A percentile compares a stretch with the other conserved stretches of the same genome.
Evolutionary conservation across 1,284 basidiomycete species (phyloP).

Genomic region (Sanghuangporus sanghuang): DNA sequence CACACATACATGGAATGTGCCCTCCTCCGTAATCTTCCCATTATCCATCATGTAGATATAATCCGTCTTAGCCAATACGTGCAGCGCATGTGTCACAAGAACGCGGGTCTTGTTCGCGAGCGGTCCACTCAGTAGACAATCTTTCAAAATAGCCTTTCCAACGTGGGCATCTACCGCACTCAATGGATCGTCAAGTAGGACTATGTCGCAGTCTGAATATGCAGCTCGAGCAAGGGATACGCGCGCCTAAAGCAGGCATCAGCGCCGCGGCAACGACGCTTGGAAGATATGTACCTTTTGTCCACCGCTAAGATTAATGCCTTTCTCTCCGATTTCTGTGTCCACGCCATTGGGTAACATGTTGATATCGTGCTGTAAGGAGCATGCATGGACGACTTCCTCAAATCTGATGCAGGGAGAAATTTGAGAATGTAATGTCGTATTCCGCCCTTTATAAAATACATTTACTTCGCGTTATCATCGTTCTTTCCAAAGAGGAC

Average conservation of each 20-base stretch:
- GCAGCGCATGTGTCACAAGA: constrained; percentile 72
- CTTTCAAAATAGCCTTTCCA: constrained; percentile 54
- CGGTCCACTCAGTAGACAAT: constrained; percentile 41
- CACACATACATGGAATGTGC: constrained; percentile 64
- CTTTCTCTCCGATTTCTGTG: constrained; percentile 85
- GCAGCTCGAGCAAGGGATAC: constrained; percentile 78
- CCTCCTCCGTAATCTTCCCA: constrained; percentile 81
- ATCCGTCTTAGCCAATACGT: constrained; percentile 70
- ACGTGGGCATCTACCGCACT: constrained; percentile 73
- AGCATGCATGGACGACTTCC: constrained; percentile 55
- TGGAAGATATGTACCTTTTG: constrained; percentile 35
- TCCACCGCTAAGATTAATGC: constrained; percentile 64
- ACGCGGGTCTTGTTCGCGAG: constrained; percentile 63
- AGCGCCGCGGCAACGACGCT: constrained; percentile 22
- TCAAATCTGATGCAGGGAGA: constrained; percentile 35
- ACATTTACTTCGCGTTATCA: constrained; percentile 42
- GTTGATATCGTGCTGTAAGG: constrained; percentile 59
- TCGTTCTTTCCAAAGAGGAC: constrained; percentile 59
- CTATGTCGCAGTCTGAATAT: constrained; percentile 70
- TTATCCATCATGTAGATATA: constrained; percentile 74
- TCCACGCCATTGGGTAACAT: constrained; percentile 60
- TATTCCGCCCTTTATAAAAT: neutral
- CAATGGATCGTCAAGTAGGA: constrained; percentile 69
- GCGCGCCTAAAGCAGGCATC: constrained; percentile 51
- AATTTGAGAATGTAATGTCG: constrained; percentile 25